phyloP scores from a whole-genome alignment of 2,329 filamentous ascomycete species.

The Beauveria rudraprayagi region DNA sequence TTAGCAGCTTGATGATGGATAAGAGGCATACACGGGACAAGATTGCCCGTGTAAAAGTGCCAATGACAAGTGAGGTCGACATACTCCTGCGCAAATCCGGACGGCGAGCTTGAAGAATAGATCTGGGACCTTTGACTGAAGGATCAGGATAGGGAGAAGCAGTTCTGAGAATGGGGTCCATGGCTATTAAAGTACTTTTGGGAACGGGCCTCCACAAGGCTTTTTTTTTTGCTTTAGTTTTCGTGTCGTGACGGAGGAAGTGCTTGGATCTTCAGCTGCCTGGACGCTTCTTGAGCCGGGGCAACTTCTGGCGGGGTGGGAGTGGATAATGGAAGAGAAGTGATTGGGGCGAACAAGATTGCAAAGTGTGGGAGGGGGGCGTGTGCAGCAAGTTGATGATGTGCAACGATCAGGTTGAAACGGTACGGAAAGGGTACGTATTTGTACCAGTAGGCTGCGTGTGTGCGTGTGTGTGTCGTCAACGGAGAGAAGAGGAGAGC shows the following conservation, averaged over 20 bases:
- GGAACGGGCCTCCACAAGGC: constrained; percentile 11
- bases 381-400: constrained; percentile 1
- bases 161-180: constrained; percentile 32
- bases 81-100: constrained; percentile 35
- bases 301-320: constrained; percentile 4
- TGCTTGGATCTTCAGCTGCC: constrained; percentile 13
- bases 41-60: background rate
- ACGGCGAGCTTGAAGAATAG: constrained; percentile 29
- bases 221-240: constrained; percentile 5
- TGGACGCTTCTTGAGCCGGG: constrained; percentile 12
- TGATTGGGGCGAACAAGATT: background rate
- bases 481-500: background rate
- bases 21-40: background rate
- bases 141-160: constrained; percentile 31
- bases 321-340: constrained; percentile 3
- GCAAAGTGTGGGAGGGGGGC: constrained; percentile 6
- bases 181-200: constrained; percentile 30
- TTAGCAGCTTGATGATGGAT: constrained; percentile 13
- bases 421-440: constrained; percentile 4
- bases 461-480: background rate
- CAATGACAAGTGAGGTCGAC: constrained; percentile 17
- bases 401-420: constrained; percentile 8
- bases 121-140: constrained; percentile 32
- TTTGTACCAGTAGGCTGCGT: background rate
- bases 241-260: constrained; percentile 11